These are phyloP conservation scores for Naematelia encephala DNA, from an alignment of 768 basidiomycete genomes.

Conservation along the genomic window DNA sequence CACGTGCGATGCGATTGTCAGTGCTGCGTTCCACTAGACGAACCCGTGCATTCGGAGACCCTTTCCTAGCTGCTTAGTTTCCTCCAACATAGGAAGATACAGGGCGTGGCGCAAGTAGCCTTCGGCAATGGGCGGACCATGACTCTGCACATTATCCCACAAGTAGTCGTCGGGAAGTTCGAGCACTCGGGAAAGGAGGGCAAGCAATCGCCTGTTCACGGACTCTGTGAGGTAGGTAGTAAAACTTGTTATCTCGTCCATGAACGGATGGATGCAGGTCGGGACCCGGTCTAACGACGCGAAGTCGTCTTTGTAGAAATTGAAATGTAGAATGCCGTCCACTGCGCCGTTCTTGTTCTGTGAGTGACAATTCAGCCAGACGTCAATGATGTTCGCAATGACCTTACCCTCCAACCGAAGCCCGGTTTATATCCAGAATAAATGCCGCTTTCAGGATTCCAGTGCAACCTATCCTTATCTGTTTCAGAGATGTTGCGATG, in stretches of 20 bases:
- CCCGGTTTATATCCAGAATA: constrained; percentile 33
- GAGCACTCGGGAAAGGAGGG: constrained; percentile 31
- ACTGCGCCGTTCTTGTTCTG: constrained; percentile 17
- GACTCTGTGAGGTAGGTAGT: constrained; percentile 20
- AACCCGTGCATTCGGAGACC: constrained; percentile 25
- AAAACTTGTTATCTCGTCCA: constrained; percentile 28
- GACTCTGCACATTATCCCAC: constrained; percentile 31
- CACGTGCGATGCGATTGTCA: background rate
- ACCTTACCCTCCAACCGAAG: too few species aligned
- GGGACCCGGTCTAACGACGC: constrained; percentile 10
- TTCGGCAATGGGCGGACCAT: constrained; percentile 21
- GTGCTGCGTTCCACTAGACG: background rate
- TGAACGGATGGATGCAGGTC: constrained; percentile 14
- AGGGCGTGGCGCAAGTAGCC: constrained; percentile 32
- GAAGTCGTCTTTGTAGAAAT: constrained; percentile 25
- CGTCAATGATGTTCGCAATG: background rate
- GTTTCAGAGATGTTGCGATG: constrained; percentile 24
- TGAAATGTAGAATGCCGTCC: constrained; percentile 28
- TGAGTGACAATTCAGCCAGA: too few species aligned
- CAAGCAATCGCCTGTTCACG: constrained; percentile 31
- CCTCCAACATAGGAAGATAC: constrained; percentile 17
- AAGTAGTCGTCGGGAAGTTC: constrained; percentile 37
- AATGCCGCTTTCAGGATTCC: constrained; percentile 25
- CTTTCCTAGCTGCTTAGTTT: constrained; percentile 9
- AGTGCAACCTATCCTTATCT: constrained; percentile 28